phyloP scores from a whole-genome alignment of 2,329 filamentous ascomycete genomes.

The Claviceps africana region DNA sequence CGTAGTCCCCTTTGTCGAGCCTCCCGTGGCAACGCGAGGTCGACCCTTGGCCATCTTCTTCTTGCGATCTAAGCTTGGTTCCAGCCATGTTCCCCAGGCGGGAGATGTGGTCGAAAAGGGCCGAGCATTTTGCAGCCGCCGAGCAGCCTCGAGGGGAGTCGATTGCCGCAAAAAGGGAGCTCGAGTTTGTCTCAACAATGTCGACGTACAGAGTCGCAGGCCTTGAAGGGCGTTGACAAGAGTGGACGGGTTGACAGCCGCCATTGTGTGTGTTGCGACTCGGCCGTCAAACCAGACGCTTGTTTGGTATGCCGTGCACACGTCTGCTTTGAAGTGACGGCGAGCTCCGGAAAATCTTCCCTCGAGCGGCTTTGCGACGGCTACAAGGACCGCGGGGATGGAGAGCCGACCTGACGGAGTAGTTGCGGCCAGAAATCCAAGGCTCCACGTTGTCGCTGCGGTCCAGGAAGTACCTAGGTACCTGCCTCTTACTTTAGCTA shows the following conservation, averaged over 20 bases:
- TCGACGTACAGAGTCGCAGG: slow-evolving; percentile 30
- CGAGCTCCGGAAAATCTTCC: neutral
- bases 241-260: slow-evolving; percentile 27
- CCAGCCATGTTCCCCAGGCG: slow-evolving; percentile 60
- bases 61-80: slow-evolving; percentile 61
- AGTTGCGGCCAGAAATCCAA: slow-evolving; percentile 13
- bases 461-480: no score
- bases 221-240: slow-evolving; percentile 37
- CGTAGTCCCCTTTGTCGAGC: slow-evolving; percentile 82
- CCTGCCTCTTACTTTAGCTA: no score
- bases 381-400: neutral
- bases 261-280: slow-evolving; percentile 29
- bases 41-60: slow-evolving; percentile 86
- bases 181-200: slow-evolving; percentile 25
- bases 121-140: slow-evolving; percentile 35
- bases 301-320: neutral
- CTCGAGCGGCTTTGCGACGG: neutral
- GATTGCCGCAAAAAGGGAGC: slow-evolving; percentile 18
- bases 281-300: slow-evolving; percentile 6
- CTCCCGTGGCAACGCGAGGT: slow-evolving; percentile 76
- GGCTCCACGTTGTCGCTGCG: no score
- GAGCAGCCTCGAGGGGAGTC: slow-evolving; percentile 16
- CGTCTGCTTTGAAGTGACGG: neutral
- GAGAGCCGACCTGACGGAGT: neutral
- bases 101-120: slow-evolving; percentile 58